phyloP scores from a whole-genome alignment of 2,329 filamentous ascomycete genomes.

The Falciphora oryzae region DNA sequence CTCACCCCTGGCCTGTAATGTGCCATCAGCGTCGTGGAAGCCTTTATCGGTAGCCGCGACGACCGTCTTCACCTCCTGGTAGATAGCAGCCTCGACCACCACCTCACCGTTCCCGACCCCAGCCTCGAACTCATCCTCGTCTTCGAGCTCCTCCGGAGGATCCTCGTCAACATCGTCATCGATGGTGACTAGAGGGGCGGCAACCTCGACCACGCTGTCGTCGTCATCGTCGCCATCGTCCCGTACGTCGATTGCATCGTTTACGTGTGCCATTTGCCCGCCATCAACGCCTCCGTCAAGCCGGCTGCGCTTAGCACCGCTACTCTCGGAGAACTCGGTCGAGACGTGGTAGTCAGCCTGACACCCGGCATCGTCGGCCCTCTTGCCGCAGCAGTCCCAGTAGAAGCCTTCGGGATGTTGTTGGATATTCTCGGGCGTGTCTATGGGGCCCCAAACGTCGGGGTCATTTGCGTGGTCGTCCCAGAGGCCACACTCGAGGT shows the following conservation, averaged over 20 bases:
- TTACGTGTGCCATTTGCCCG: background rate
- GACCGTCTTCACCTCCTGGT: background rate
- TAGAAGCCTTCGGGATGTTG: conserved; percentile 18
- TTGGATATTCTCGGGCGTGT: conserved; percentile 13
- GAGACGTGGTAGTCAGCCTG: background rate
- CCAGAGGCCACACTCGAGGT: conserved; percentile 12
- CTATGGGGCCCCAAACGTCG: conserved; percentile 12
- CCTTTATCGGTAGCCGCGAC: background rate
- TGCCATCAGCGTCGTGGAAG: background rate
- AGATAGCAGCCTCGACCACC: background rate
- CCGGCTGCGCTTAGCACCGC: background rate
- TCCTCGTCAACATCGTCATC: background rate
- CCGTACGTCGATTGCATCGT: background rate
- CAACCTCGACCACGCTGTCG: conserved; percentile 4
- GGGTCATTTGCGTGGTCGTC: conserved; percentile 9
- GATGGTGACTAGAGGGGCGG: background rate
- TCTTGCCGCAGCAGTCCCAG: conserved; percentile 18
- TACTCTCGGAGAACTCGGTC: background rate
- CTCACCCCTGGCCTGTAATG: background rate
- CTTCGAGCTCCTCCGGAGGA: background rate
- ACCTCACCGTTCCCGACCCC: no score
- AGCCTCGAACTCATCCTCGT: background rate
- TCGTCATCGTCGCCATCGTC: conserved; percentile 4
- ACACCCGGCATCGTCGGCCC: conserved; percentile 1
- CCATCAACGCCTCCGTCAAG: background rate